These are phyloP conservation scores for Cercophora sp. DNA, from an alignment of 495 filamentous ascomycete species.

Conservation along the genomic window DNA sequence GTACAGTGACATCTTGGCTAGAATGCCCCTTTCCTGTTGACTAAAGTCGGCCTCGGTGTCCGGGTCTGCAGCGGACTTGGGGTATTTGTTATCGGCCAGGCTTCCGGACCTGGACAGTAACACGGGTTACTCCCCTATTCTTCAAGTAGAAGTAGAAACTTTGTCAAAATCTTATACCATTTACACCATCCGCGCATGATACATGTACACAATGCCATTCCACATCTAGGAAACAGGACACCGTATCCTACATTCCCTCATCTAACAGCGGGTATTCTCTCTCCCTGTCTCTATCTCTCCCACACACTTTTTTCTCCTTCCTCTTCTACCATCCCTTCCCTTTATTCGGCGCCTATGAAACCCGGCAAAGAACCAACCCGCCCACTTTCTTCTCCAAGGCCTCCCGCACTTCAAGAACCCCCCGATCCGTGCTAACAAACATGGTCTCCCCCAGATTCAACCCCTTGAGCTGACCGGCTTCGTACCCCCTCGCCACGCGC, in stretches of 20 bases:
- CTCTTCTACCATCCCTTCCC: slow-evolving; percentile 5
- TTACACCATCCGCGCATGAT: no score
- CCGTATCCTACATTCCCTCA: slow-evolving; percentile 1
- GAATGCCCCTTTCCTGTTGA: no score
- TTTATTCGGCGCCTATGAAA: slow-evolving; percentile 49
- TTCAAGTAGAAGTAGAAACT: no score
- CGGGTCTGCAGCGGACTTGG: no score
- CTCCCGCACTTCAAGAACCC: slow-evolving; percentile 81
- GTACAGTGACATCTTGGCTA: no score
- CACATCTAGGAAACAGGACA: neutral
- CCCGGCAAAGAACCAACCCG: slow-evolving; percentile 77
- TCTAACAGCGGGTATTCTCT: no score
- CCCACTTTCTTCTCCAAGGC: slow-evolving; percentile 81
- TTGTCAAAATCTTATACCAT: no score
- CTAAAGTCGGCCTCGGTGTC: no score
- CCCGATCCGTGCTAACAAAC: slow-evolving; percentile 73
- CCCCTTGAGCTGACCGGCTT: slow-evolving; percentile 61
- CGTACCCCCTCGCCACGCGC: slow-evolving; percentile 61
- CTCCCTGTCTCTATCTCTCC: neutral
- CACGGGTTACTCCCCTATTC: no score
- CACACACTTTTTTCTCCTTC: neutral
- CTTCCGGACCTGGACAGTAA: no score
- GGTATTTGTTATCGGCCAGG: no score
- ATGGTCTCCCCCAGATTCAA: slow-evolving; percentile 80
- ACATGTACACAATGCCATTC: no score